Conservation (phyloP, 169 alveolate genomes). For the Eimeria sp. region DNA sequence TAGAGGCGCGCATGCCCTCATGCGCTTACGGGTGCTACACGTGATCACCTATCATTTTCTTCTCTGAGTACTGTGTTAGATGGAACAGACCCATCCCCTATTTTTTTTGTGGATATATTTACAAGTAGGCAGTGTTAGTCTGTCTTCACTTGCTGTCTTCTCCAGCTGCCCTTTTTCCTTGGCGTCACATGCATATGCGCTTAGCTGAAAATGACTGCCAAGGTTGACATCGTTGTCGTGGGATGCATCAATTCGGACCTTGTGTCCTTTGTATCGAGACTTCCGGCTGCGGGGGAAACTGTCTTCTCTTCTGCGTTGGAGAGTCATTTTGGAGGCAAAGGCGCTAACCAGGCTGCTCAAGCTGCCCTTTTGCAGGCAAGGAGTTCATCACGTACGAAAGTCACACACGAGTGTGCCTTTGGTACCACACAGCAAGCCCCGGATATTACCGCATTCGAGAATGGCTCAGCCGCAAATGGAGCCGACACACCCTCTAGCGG, state of each 20-base stretch:
- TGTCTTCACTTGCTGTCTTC: neutral
- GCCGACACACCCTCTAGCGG: neutral
- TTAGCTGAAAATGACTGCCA: constrained; percentile 26
- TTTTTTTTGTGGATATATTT: neutral
- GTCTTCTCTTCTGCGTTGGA: constrained; percentile 46
- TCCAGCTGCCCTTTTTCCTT: neutral
- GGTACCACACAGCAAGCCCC: constrained; percentile 1
- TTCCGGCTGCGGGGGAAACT: constrained; percentile 84
- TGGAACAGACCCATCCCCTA: neutral
- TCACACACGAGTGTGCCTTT: constrained; percentile 42
- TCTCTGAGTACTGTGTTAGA: neutral
- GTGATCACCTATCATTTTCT: neutral
- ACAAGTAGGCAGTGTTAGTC: neutral
- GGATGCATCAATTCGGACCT: constrained; percentile 80
- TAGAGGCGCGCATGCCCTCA: neutral
- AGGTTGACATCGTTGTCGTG: constrained; percentile 72
- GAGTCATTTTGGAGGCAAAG: constrained; percentile 83
- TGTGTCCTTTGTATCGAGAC: constrained; percentile 43
- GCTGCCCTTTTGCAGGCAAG: constrained; percentile 71
- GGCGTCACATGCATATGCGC: neutral
- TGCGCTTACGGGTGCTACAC: neutral
- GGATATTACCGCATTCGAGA: neutral
- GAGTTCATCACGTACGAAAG: neutral
- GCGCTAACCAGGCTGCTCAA: constrained; percentile 85
- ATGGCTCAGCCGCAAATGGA: neutral